Evolutionary conservation across 345 rosid species (phyloP), one percentile per base, ranked within the genome.

Genomic region (Brassica nigra): DNA sequence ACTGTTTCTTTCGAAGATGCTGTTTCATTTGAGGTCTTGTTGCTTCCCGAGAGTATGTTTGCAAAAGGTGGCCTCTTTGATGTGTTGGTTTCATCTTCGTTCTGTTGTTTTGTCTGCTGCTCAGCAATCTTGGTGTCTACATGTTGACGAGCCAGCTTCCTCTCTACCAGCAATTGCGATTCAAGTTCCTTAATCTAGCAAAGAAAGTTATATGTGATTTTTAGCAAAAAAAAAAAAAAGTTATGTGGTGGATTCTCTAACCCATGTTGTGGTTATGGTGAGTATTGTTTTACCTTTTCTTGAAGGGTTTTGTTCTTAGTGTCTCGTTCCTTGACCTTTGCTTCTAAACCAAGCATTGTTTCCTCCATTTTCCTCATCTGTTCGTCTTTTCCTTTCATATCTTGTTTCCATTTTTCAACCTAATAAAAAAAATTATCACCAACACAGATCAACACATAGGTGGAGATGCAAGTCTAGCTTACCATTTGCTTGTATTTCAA

Each of bases 131-230:
- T 95, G 18, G 92, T 87, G 83, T 95, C 98, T 34, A 95, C 95
- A 30, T 95, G 97, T 81, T 93, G 99, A 66, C 98, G 91, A 30
- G 98, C 98, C 14, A 95, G 89, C 82, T 91, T 95, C 82, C 99
- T 93, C 77, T 92, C 99, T 36, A 90, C 87, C 20, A 95, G 88
- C 67, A 95, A 90, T 77, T 92, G 99, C 2, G 93, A 79, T 85
- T 95, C 99, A 44, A 95, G 86, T 78, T 95, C 99, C 80, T 90
- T 95, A 28, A 92, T 82, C 98, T 92, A 83, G 65, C 76, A 85
- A 76, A 80, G 65, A 70, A 9, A 3, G 23, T 57, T 14, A 55
- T 14, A 55, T 54, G 36, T 63, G 10, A 70, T 39, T 64, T 65
- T 71, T 18, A 36, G 68, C 70, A 73, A 73, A 27, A 8, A 18